Evolutionary conservation across 2,329 filamentous ascomycete genomes (phyloP).

Genomic region (Chaetomium olivaceum): DNA sequence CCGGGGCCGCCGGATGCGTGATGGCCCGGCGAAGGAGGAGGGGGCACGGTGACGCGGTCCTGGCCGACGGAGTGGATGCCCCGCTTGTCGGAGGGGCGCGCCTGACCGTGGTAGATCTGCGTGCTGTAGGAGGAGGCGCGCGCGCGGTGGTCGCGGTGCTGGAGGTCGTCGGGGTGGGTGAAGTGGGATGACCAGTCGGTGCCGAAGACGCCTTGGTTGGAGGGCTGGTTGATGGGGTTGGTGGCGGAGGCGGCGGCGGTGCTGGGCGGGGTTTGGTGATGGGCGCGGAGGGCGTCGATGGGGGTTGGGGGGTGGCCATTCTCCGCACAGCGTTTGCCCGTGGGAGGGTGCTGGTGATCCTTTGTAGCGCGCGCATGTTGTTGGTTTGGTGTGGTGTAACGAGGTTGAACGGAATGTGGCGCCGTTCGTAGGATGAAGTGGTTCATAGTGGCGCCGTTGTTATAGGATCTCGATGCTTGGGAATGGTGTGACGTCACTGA

Average conservation of each 20-base stretch:
- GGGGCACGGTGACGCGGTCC: background rate
- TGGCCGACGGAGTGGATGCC: background rate
- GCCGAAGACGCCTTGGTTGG: conserved; percentile 8
- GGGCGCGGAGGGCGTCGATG: background rate
- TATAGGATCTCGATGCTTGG: background rate
- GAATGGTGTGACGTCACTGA: conserved; percentile 2
- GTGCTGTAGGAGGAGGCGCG: conserved; percentile 25
- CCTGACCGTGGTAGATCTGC: conserved; percentile 26
- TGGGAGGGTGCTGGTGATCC: background rate
- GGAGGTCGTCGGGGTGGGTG: background rate
- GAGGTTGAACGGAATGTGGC: background rate
- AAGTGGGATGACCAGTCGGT: background rate
- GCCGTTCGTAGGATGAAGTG: no score
- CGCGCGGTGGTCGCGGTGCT: conserved; percentile 6
- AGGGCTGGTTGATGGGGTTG: background rate
- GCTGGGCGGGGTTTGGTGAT: background rate
- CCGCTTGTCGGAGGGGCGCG: background rate
- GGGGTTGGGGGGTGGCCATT: conserved; percentile 8
- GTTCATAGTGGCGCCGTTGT: background rate
- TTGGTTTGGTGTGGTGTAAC: background rate
- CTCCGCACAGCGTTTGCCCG: conserved; percentile 10
- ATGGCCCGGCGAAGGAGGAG: background rate
- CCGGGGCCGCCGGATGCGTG: background rate
- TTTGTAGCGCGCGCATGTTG: conserved; percentile 14
- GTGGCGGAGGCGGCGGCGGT: background rate